Conservation (phyloP, 2,329 filamentous ascomycete species). For the Monosporascus ibericus region DNA sequence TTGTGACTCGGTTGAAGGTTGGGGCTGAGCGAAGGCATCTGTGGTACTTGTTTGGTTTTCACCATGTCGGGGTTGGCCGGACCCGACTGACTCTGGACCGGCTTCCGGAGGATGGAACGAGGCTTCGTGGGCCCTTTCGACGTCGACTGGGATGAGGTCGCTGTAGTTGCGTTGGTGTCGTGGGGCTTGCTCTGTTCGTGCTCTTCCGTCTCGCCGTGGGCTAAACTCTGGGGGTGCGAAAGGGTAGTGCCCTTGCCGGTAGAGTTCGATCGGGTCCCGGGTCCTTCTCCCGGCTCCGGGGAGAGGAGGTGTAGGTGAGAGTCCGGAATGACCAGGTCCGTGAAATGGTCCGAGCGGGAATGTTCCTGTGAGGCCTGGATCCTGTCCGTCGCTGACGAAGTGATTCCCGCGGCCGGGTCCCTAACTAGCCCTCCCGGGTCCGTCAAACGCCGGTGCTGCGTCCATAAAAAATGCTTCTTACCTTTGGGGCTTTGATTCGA, state of each 20-base stretch:
- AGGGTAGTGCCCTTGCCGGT: constrained; percentile 5
- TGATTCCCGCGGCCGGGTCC: constrained; percentile 4
- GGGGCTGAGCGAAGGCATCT: constrained; percentile 4
- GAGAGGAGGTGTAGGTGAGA: constrained; percentile 16
- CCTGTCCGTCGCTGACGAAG: constrained; percentile 11
- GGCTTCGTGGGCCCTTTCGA: constrained; percentile 23
- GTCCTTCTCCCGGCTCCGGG: constrained; percentile 6
- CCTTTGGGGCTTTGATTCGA: constrained; percentile 10
- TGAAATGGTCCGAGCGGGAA: constrained; percentile 15
- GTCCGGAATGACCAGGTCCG: constrained; percentile 22
- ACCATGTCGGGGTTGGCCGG: constrained; percentile 5
- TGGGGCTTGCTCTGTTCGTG: constrained; percentile 5
- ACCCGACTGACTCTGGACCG: constrained; percentile 18
- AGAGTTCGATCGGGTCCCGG: constrained; percentile 5
- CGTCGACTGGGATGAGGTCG: constrained; percentile 31
- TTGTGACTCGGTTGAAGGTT: constrained; percentile 3
- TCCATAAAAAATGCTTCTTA: constrained; percentile 27
- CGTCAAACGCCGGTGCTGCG: constrained; percentile 17
- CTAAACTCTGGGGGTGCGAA: constrained; percentile 3
- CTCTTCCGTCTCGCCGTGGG: constrained; percentile 1
- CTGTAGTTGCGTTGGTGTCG: constrained; percentile 25
- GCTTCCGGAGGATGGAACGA: constrained; percentile 19
- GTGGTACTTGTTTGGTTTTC: constrained; percentile 4
- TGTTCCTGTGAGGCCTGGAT: constrained; percentile 7
- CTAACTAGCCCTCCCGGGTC: constrained; percentile 16